Conservation (phyloP, 306 rosid genomes). For the Lablab purpureus region DNA sequence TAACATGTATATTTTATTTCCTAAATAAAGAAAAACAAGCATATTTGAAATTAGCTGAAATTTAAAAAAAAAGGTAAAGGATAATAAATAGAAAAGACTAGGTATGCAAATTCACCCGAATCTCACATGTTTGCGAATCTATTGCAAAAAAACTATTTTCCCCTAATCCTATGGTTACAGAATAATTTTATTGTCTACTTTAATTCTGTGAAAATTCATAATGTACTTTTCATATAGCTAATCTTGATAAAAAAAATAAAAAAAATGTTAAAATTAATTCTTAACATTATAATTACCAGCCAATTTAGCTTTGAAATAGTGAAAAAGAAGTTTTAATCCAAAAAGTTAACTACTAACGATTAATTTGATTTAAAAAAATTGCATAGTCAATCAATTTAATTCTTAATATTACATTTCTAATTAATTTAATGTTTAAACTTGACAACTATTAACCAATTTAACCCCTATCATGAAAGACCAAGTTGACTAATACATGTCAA, state of each 20-base stretch:
- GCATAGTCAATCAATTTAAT: not conserved
- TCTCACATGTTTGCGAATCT: no score
- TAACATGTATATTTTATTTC: no score
- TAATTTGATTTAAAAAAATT: not conserved
- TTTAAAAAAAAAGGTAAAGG: no score
- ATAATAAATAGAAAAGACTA: no score
- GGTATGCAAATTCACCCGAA: no score
- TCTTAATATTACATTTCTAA: not conserved
- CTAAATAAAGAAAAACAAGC: no score
- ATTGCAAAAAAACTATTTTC: no score
- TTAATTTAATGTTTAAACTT: not conserved
- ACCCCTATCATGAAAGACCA: not conserved
- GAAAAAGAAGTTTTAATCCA: not conserved
- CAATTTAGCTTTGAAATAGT: not conserved
- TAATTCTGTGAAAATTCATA: not conserved
- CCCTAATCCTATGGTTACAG: no score
- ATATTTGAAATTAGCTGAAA: no score
- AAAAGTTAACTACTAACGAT: not conserved
- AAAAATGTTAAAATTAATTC: not conserved
- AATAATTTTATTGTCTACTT: not conserved
- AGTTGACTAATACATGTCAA: not conserved
- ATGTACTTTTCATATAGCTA: no score
- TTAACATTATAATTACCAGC: not conserved
- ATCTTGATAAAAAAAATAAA: not conserved
- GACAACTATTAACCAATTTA: not conserved